These are phyloP conservation scores for Coriaria nepalensis DNA, from an alignment of 306 rosid genomes.

Conservation along the genomic window DNA sequence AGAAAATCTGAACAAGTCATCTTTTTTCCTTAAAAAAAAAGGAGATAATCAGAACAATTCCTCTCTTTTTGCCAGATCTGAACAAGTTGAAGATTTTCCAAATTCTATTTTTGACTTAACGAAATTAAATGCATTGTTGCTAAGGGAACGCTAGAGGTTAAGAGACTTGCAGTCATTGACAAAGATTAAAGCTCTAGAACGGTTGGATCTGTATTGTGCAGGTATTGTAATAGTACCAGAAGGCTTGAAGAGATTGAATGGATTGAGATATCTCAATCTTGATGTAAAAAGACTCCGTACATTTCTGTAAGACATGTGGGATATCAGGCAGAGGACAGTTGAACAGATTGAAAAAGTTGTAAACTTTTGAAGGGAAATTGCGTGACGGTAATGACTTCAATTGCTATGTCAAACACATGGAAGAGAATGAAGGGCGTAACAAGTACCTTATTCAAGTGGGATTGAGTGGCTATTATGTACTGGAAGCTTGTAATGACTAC, in stretches of 20 bases:
- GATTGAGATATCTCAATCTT: not conserved
- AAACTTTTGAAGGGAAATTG: constrained; percentile 6
- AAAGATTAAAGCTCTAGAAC: not conserved
- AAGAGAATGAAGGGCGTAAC: not conserved
- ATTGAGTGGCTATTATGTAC: no score
- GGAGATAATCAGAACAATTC: no score
- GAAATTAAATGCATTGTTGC: constrained; percentile 4
- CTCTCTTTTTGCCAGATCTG: no score
- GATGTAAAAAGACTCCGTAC: not conserved
- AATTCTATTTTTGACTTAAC: constrained; percentile 9
- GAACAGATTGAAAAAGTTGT: constrained; percentile 8
- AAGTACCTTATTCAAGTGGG: not conserved
- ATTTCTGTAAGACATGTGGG: not conserved
- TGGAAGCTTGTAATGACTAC: no score
- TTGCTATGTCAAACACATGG: not conserved
- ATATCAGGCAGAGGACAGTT: constrained; percentile 1
- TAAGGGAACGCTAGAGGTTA: not conserved
- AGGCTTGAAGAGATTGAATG: constrained; percentile 9
- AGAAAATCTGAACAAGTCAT: no score
- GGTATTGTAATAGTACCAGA: constrained; percentile 8
- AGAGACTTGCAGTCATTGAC: constrained; percentile 7
- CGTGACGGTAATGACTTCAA: not conserved
- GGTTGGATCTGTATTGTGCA: constrained; percentile 8
- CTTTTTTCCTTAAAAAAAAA: no score
- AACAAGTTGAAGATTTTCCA: constrained; percentile 7